These are phyloP conservation scores for Castanospermum australe DNA, from an alignment of 306 rosid species.

Conservation along the genomic window DNA sequence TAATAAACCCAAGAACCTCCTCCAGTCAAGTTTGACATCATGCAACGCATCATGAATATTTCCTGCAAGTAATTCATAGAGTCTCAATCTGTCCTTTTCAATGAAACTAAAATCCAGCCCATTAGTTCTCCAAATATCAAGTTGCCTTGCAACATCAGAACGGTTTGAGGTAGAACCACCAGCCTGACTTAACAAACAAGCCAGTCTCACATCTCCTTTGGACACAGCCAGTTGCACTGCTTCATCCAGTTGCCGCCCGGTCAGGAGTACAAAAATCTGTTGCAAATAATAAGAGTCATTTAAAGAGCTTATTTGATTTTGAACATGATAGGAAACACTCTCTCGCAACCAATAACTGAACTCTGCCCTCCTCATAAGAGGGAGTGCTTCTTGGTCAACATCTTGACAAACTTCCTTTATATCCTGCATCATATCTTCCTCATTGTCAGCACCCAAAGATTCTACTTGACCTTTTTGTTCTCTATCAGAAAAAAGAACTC, in stretches of 20 bases:
- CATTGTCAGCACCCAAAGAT: conserved; percentile 65
- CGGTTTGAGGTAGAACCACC: conserved; percentile 88
- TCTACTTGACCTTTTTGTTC: conserved; percentile 51
- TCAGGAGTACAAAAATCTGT: conserved; percentile 70
- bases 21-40: conserved; percentile 78
- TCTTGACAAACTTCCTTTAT: conserved; percentile 60
- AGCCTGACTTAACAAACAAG: conserved; percentile 87
- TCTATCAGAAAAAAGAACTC: conserved; percentile 83
- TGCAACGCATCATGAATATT: conserved; percentile 65
- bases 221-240: conserved; percentile 85
- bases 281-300: conserved; percentile 71
- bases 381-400: conserved; percentile 80
- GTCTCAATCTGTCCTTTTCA: conserved; percentile 78
- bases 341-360: conserved; percentile 96
- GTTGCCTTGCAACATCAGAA: conserved; percentile 73
- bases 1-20: conserved; percentile 86
- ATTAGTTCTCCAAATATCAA: conserved; percentile 80
- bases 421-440: conserved; percentile 97
- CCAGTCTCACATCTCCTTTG: conserved; percentile 89
- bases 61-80: conserved; percentile 85
- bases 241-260: conserved; percentile 83
- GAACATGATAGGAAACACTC: conserved; percentile 80
- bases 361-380: conserved; percentile 90
- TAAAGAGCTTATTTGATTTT: conserved; percentile 71
- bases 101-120: conserved; percentile 88